A percentile compares a stretch with the other conserved stretches of the same genome.
phyloP scores from a whole-genome alignment of 495 filamentous ascomycete genomes.

The Neurospora tetrasperma region DNA sequence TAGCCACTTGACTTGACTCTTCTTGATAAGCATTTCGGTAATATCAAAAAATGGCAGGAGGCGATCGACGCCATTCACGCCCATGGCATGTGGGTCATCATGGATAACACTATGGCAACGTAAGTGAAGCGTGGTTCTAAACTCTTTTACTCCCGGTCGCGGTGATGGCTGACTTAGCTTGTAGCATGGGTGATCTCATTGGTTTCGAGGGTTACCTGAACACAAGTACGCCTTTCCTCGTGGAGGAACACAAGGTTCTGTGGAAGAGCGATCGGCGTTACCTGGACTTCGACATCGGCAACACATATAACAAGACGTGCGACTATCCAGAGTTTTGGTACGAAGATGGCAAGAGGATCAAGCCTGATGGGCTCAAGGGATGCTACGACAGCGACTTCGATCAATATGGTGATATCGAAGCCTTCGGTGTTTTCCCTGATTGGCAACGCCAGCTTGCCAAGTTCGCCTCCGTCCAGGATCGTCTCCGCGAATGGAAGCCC shows the following conservation, averaged over 20 bases:
- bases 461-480: constrained; percentile 67
- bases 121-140: constrained; percentile 6
- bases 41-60: constrained; percentile 51
- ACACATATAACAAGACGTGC: constrained; percentile 49
- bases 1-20: constrained; percentile 60
- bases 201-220: constrained; percentile 60
- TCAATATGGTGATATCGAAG: constrained; percentile 58
- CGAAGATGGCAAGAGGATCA: constrained; percentile 47
- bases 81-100: constrained; percentile 59
- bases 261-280: constrained; percentile 53
- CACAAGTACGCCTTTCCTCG: constrained; percentile 49
- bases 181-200: constrained; percentile 54
- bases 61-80: constrained; percentile 55
- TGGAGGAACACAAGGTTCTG: constrained; percentile 44
- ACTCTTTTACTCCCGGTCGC: background rate
- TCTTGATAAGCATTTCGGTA: constrained; percentile 60
- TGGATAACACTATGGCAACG: constrained; percentile 65
- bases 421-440: constrained; percentile 58
- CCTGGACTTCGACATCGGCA: constrained; percentile 52
- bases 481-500: constrained; percentile 60
- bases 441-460: constrained; percentile 60
- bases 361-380: constrained; percentile 40
- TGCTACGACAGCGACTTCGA: constrained; percentile 66
- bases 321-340: constrained; percentile 58
- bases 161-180: constrained; percentile 4